Percentiles rank a stretch among this genome's conserved stretches.
Conservation (phyloP, 1,139 yeast genomes). For the Sugiyamaella castrensis region DNA sequence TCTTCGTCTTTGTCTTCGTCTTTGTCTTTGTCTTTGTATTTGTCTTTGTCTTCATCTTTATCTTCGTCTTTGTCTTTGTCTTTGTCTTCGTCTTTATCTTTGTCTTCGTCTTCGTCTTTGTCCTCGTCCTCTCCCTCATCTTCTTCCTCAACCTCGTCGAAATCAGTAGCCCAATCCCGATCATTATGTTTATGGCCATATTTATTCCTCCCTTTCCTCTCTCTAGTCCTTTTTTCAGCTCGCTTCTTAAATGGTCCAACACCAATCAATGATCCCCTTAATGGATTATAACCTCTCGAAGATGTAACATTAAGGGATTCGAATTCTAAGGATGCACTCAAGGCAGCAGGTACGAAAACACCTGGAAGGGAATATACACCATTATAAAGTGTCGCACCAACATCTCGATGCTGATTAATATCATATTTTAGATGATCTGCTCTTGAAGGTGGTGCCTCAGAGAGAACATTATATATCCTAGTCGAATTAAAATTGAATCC, state of each 20-base stretch:
- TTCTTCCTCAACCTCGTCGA: constrained; percentile 4
- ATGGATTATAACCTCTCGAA: constrained; percentile 23
- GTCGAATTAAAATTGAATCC: constrained; percentile 20
- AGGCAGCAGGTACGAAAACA: constrained; percentile 15
- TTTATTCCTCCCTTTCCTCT: not conserved
- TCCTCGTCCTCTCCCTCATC: no score
- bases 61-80: not conserved
- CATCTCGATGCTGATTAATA: constrained; percentile 3
- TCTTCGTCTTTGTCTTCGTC: not conserved
- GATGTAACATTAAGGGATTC: constrained; percentile 17
- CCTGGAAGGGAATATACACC: constrained; percentile 12
- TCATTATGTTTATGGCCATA: no score
- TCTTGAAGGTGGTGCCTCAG: not conserved
- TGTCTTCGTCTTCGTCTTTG: constrained; percentile 5
- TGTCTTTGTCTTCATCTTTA: constrained; percentile 7
- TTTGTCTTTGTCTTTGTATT: not conserved
- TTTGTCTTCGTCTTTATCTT: not conserved
- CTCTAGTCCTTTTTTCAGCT: not conserved
- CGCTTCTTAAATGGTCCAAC: constrained; percentile 15
- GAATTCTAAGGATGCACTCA: constrained; percentile 14
- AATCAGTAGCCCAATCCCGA: not conserved
- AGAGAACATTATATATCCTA: not conserved
- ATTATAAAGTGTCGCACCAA: not conserved
- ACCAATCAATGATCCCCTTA: constrained; percentile 19
- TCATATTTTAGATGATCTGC: not conserved